phyloP scores from a whole-genome alignment of 2,329 filamentous ascomycete genomes.

The Chrysosporium queenslandicum region DNA sequence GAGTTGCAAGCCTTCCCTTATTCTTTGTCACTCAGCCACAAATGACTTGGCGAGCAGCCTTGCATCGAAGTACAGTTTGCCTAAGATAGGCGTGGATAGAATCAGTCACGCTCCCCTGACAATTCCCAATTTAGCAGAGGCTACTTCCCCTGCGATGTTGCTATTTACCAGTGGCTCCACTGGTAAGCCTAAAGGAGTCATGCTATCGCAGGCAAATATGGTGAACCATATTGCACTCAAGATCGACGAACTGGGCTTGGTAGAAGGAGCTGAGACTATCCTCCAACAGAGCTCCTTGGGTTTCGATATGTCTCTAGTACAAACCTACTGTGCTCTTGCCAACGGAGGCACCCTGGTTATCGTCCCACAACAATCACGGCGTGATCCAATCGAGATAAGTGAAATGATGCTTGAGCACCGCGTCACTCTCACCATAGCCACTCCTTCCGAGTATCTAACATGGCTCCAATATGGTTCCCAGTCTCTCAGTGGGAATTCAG shows the following conservation, averaged over 20 bases:
- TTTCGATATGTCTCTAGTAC: slow-evolving; percentile 18
- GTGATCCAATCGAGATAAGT: slow-evolving; percentile 17
- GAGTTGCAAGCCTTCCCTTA: slow-evolving; percentile 22
- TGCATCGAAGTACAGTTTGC: no score
- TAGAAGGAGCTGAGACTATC: not conserved
- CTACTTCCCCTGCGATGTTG: slow-evolving; percentile 61
- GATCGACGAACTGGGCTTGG: not conserved
- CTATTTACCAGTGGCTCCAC: slow-evolving; percentile 97
- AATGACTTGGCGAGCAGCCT: no score
- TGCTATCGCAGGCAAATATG: slow-evolving; percentile 37
- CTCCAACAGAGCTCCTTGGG: slow-evolving; percentile 18
- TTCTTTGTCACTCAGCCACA: no score
- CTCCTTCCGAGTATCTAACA: slow-evolving; percentile 20
- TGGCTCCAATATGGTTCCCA: slow-evolving; percentile 16
- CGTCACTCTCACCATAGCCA: slow-evolving; percentile 20
- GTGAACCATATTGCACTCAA: slow-evolving; percentile 4
- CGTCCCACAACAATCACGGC: slow-evolving; percentile 14
- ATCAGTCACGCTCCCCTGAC: no score
- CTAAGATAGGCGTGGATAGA: no score
- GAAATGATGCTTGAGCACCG: slow-evolving; percentile 16
- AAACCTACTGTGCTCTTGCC: slow-evolving; percentile 18
- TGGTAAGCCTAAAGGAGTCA: slow-evolving; percentile 95
- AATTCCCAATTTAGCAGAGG: no score
- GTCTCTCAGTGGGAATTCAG: slow-evolving; percentile 12
- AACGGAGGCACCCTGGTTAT: slow-evolving; percentile 19